Evolutionary conservation across 371 early-diverging fungal genomes (phyloP).

Genomic region (Mucor irregularis): DNA sequence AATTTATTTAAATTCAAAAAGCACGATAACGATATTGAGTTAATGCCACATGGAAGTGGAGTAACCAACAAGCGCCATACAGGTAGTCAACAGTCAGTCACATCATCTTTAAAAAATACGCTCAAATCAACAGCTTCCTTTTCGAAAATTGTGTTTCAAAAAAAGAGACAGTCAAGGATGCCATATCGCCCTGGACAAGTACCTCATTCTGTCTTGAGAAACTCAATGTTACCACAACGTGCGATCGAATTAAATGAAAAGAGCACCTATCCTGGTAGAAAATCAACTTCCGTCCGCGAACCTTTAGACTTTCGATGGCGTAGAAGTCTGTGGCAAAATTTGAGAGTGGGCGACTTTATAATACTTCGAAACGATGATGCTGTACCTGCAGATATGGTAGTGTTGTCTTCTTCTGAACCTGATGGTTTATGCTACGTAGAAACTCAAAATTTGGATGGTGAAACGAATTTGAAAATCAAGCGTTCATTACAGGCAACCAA

Average conservation of each 20-base stretch:
- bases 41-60: constrained; percentile 6
- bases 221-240: background rate
- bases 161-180: constrained; percentile 23
- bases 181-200: constrained; percentile 56
- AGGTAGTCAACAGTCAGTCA: constrained; percentile 9
- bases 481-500: constrained; percentile 50
- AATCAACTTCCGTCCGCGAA: constrained; percentile 14
- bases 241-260: background rate
- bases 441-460: constrained; percentile 88
- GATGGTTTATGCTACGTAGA: constrained; percentile 78
- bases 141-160: constrained; percentile 25
- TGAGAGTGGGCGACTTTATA: constrained; percentile 93
- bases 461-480: constrained; percentile 79
- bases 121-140: constrained; percentile 29
- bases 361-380: constrained; percentile 84
- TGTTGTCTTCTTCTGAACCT: constrained; percentile 67
- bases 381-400: constrained; percentile 86
- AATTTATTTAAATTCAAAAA: background rate
- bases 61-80: no score
- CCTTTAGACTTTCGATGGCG: constrained; percentile 51
- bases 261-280: background rate
- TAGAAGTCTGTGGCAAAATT: constrained; percentile 72
- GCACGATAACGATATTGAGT: background rate
- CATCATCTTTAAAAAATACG: constrained; percentile 12
- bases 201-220: constrained; percentile 48